A percentile compares a stretch with the other conserved stretches of the same genome.
Conservation (phyloP, 2,329 filamentous ascomycete genomes). For the Aspergillus sp. region DNA sequence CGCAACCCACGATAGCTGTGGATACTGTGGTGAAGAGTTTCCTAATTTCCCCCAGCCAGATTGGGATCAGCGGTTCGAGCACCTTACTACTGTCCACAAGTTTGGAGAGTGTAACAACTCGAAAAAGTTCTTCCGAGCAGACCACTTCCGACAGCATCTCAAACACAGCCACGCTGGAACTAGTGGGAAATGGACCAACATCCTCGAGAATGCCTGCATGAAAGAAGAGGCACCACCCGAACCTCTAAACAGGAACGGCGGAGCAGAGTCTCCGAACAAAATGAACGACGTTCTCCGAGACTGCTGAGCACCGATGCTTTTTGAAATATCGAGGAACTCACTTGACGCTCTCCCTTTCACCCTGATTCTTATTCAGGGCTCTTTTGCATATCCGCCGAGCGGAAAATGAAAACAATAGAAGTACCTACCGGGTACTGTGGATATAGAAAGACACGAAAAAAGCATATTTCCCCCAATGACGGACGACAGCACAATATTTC, state of each 20-base stretch:
- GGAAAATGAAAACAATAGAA: not conserved
- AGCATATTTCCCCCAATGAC: not conserved
- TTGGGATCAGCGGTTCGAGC: constrained; percentile 84
- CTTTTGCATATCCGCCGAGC: not conserved
- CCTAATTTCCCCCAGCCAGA: constrained; percentile 73
- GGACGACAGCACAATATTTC: not conserved
- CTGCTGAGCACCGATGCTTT: constrained; percentile 29
- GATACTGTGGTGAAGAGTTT: constrained; percentile 95
- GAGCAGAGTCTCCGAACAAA: constrained; percentile 31
- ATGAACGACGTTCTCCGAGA: constrained; percentile 36
- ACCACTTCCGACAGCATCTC: constrained; percentile 96
- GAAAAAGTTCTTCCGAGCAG: constrained; percentile 97
- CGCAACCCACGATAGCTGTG: constrained; percentile 72
- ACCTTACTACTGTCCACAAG: constrained; percentile 90
- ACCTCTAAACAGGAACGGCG: constrained; percentile 21
- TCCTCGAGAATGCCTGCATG: constrained; percentile 96
- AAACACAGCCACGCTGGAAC: constrained; percentile 97
- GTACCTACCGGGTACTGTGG: constrained; percentile 1
- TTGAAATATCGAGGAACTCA: not conserved
- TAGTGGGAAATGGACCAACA: constrained; percentile 98
- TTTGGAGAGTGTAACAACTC: constrained; percentile 97
- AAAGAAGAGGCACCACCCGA: constrained; percentile 68
- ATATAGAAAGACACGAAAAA: not conserved
- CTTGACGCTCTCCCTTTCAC: not conserved
- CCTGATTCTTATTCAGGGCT: not conserved